A percentile compares a stretch with the other conserved stretches of the same genome.
Conservation (phyloP, 768 basidiomycete species). For the Mycena galopus region DNA sequence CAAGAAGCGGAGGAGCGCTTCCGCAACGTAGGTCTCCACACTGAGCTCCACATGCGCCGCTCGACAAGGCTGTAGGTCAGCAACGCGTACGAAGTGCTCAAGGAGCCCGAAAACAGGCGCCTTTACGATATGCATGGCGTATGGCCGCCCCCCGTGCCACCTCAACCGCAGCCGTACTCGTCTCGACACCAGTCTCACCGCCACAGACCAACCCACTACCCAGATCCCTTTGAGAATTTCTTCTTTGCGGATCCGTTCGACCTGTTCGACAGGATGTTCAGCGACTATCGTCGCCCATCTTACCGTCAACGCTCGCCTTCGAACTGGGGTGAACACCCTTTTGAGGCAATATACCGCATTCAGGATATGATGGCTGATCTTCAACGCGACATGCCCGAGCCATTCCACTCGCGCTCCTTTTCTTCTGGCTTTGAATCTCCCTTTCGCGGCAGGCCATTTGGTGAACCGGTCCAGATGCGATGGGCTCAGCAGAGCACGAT, state of each 20-base stretch:
- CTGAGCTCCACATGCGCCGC: background rate
- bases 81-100: slow-evolving; percentile 84
- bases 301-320: slow-evolving; percentile 45
- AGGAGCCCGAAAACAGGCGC: slow-evolving; percentile 69
- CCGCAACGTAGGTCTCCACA: slow-evolving; percentile 48
- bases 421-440: slow-evolving; percentile 36
- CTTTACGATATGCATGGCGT: slow-evolving; percentile 79
- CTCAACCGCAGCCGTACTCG: slow-evolving; percentile 20
- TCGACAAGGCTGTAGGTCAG: slow-evolving; percentile 62
- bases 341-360: slow-evolving; percentile 50
- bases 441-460: slow-evolving; percentile 45
- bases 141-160: slow-evolving; percentile 72
- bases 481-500: slow-evolving; percentile 70
- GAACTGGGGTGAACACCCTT: slow-evolving; percentile 44
- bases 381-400: slow-evolving; percentile 49
- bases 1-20: slow-evolving; percentile 69
- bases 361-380: slow-evolving; percentile 49
- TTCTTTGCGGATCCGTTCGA: slow-evolving; percentile 87
- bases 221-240: slow-evolving; percentile 55
- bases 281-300: slow-evolving; percentile 52
- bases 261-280: slow-evolving; percentile 81
- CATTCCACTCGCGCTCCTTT: slow-evolving; percentile 34
- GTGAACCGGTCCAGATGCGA: slow-evolving; percentile 44
- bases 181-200: slow-evolving; percentile 39
- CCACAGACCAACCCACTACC: slow-evolving; percentile 23